These are phyloP conservation scores for Nakazawaea anatomiae DNA, from an alignment of 805 yeast species.

Conservation along the genomic window DNA sequence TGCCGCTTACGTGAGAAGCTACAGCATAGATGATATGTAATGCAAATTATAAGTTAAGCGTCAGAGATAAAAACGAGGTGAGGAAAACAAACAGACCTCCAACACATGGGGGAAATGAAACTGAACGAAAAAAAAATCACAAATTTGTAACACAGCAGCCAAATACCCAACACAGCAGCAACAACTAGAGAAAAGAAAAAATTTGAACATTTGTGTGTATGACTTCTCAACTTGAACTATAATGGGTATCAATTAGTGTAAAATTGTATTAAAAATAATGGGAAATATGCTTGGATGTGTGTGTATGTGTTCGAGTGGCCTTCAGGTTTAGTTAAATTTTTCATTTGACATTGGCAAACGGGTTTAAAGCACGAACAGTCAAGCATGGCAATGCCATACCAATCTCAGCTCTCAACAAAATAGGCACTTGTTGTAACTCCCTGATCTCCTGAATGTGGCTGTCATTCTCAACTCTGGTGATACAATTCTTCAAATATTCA, in stretches of 20 bases:
- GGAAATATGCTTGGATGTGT: neutral
- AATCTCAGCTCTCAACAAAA: constrained; percentile 81
- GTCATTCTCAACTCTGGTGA: constrained; percentile 56
- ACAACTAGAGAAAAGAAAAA: too few relatives aligned
- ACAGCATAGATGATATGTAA: too few relatives aligned
- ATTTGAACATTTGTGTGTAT: too few relatives aligned
- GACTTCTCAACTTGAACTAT: too few relatives aligned
- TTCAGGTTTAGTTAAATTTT: neutral
- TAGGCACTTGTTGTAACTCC: constrained; percentile 75
- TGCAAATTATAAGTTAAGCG: neutral
- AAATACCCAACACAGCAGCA: neutral
- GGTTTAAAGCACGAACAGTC: constrained; percentile 87
- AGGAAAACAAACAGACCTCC: too few relatives aligned
- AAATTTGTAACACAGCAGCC: neutral
- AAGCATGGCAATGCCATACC: constrained; percentile 96
- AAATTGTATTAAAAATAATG: too few relatives aligned
- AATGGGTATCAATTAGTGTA: neutral
- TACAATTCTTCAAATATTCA: constrained; percentile 52
- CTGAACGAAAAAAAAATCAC: neutral
- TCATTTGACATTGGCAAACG: constrained; percentile 41
- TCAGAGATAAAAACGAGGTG: neutral
- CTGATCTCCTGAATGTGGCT: constrained; percentile 73
- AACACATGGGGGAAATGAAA: neutral
- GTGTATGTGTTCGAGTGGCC: neutral
- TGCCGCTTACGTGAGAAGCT: too few relatives aligned